Conservation (phyloP, 257 asterid genomes). For the Solanum bukasovii region DNA sequence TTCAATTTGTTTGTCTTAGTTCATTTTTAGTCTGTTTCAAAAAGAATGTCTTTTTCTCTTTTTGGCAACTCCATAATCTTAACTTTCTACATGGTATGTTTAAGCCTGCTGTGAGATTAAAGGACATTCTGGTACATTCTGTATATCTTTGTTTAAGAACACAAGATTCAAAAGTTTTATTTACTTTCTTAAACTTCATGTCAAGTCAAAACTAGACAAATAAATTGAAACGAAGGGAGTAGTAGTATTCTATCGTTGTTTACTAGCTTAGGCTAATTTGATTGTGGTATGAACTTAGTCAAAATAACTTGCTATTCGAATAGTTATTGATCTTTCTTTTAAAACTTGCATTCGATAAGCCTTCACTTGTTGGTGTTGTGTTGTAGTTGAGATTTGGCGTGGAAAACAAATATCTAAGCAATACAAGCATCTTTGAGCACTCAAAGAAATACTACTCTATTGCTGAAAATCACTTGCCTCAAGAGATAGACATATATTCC, state of each 20-base stretch:
- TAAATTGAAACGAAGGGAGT: no score
- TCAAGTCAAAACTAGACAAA: no score
- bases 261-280: not conserved
- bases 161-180: not conserved
- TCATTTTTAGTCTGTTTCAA: not conserved
- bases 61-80: not conserved
- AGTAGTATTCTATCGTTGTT: not conserved
- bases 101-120: not conserved
- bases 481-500: conserved; percentile 37
- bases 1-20: not conserved
- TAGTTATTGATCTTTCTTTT: not conserved
- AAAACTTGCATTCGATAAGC: not conserved
- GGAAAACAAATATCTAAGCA: not conserved
- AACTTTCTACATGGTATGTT: not conserved
- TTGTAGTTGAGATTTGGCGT: conserved; percentile 32
- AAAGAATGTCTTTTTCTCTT: not conserved
- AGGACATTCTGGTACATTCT: not conserved
- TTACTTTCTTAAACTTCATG: no score
- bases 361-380: not conserved
- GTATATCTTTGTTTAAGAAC: not conserved
- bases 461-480: conserved; percentile 58
- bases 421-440: conserved; percentile 54
- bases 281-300: not conserved
- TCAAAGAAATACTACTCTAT: conserved; percentile 43
- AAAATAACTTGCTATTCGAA: not conserved